Evolutionary conservation across 768 basidiomycete genomes (phyloP), one percentile per base, ranked within the genome.

Genomic region (Lyophyllum semitale): DNA sequence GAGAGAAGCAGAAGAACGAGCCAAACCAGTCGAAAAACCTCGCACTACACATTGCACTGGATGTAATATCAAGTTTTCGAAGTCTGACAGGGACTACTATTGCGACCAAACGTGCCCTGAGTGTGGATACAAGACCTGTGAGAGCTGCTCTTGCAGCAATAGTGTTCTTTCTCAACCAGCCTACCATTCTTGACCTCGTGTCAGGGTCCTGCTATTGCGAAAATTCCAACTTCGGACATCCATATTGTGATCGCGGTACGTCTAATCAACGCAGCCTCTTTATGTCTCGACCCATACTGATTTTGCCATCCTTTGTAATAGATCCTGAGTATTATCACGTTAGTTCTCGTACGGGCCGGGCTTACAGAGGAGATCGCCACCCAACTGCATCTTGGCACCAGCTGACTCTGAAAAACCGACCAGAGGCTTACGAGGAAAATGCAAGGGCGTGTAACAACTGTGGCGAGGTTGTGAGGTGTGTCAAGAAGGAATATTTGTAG

Each of bases 391-490:
- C 8, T 23, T 57, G 51, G 7, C 51, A 59, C 20, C 51, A 59
- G 7, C 29, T 54, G 4, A 59, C 52, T 46, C 8, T 56, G 9
- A 48, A 58, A 17, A 64, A 64, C 40, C 38, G 52, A 7, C 63
- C 66, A 1, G 65, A 72, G 8, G 55, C 60, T 2, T 74, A 64
- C 40, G 70, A 73, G 48, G 44, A 64, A 8, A 58, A 65, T 38
- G 53, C 64, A 11, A 57, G 67, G 48, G 59, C 62, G 30, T 73
- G 72, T 56, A 66, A 73, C n/a, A n/a, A 68, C 44, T 74, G 71
- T 55, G 67, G 70, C 25, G n/a, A n/a, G n/a, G n/a, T n/a, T n/a
- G n/a, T n/a, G n/a, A n/a, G n/a, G n/a, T n/a, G n/a, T n/a, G n/a
- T n/a, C n/a, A n/a, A n/a, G n/a, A n/a, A n/a, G n/a, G n/a, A n/a